Percentiles rank a stretch among this genome's conserved stretches.
phyloP scores from a whole-genome alignment of 257 asterid species.

The Fraxinus pennsylvanica region DNA sequence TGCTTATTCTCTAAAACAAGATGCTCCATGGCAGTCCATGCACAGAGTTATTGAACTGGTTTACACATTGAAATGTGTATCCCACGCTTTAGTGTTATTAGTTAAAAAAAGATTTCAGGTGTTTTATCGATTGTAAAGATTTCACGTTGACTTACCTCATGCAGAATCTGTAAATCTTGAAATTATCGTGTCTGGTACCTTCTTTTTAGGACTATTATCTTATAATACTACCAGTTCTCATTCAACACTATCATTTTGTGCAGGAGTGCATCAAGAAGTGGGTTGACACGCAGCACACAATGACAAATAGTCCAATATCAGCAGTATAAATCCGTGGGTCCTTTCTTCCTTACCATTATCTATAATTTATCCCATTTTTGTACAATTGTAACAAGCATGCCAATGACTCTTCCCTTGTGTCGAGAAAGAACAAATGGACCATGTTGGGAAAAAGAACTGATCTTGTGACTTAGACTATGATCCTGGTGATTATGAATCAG shows the following conservation, averaged over 20 bases:
- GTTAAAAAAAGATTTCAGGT: neutral
- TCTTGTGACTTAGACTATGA: slow-evolving; percentile 77
- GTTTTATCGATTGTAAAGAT: too few species aligned
- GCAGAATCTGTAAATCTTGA: neutral
- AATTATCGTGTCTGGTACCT: neutral
- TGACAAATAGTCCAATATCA: slow-evolving; percentile 41
- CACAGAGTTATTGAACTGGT: neutral
- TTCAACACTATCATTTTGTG: slow-evolving; percentile 14
- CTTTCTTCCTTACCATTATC: slow-evolving; percentile 30
- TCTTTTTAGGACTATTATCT: neutral
- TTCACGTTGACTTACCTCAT: neutral
- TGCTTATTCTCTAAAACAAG: neutral
- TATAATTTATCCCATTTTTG: slow-evolving; percentile 47
- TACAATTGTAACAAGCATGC: slow-evolving; percentile 70
- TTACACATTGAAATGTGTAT: neutral
- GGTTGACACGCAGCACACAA: slow-evolving; percentile 73
- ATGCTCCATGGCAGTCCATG: neutral
- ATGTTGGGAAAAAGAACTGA: slow-evolving; percentile 26
- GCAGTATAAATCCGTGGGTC: slow-evolving; percentile 33
- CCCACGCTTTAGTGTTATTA: neutral
- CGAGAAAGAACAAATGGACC: slow-evolving; percentile 32
- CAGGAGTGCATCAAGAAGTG: slow-evolving; percentile 76
- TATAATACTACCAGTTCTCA: neutral
- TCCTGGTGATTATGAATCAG: slow-evolving; percentile 52
- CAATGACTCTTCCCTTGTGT: slow-evolving; percentile 58